Base-by-base conservation (phyloP, 768 basidiomycete genomes). In the Guyanaporus albipodus region DNA sequence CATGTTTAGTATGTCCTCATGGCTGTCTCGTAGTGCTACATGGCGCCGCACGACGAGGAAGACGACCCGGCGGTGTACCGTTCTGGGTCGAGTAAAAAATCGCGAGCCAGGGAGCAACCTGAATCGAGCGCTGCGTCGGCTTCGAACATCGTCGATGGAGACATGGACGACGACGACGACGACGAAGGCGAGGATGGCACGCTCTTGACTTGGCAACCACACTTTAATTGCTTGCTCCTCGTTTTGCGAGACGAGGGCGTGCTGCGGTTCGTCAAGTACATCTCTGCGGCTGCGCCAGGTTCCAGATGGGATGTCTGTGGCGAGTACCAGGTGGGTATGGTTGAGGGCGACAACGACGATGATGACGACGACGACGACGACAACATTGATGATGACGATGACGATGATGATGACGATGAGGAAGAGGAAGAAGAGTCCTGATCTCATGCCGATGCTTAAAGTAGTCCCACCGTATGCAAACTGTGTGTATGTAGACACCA, bases 61-160 rank as follows among this genome's bases (percentile, higher is more conserved):
- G 93, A 95, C 53, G 94, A 98, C 64, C 93, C 93, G 12, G 91
- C 94, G 2, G 86, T 96, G 14, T 98, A 95, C 64, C 85, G 91
- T 23, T 77, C 82, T 18, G 73, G 74, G 15, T 67, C 71, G 32
- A 74, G 75, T 60, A 74, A 66, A 55, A 64, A 61, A 37, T 23
- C 54, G 8, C 50, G 60, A n/a, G n/a, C 38, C 21, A 62, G 56
- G 35, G 55, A 57, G 21, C 41, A 35, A 14, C 42, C 48, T 17
- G 32, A 46, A 17, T 37, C 59, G 38, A 49, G 49, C 35, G 39
- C 17, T 45, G 51, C 37, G 23, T 62, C 62, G 4, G 44, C 50
- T 9, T 60, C 50, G 6, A 39, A 37, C 11, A 15, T 35, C 42
- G 26, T 46, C 3, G 53, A 47, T 12, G 56, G 39, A 2, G 53